Evolutionary conservation across 768 basidiomycete species (phyloP), one percentile per base, ranked within the genome.

Genomic region (Sarcomyxa edulis): DNA sequence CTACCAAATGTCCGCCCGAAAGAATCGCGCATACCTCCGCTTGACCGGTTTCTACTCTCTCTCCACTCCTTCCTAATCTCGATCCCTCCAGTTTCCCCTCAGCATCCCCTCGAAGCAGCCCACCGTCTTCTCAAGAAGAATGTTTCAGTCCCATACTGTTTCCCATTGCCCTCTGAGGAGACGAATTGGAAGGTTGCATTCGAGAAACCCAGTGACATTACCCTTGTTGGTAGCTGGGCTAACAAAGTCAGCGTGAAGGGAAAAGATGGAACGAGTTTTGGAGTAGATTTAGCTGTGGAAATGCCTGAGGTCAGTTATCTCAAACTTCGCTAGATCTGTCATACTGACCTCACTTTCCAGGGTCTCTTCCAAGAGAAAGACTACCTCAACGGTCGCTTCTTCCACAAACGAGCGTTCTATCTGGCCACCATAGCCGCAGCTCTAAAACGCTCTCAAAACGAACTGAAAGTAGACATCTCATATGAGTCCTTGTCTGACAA

Each of bases 331-430:
- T 15, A n/a, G 6, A 32, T 30, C 14, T 10, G 8, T 18, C 19
- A 20, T 16, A 10, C 9, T 37, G 46, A 59, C 21, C 7, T 40
- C 25, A 26, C 14, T n/a, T 40, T 9, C 14, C 38, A 87, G 85
- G 57, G 49, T 32, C 65, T 96, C n/a, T 94, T 98, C 52, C 90
- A 95, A 65, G 90, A 94, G 52, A 99, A 98, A 55, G 94, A 98
- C 54, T 89, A 91, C 47, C 67, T 92, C 41, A 84, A 93, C 53
- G 76, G 81, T 6, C 78, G 96, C 8, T 92, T 85, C 57, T 94
- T 95, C 55, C 85, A 94, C 55, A 98, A 98, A 55, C 72, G 89
- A 26, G 82, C 90, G 0, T 92, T 85, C 55, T 99, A 90, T 60
- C 74, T 97, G 14, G 84, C 92, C 6, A 76, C 74, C 4, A 64